phyloP scores from a whole-genome alignment of 2,329 filamentous ascomycete species.

The Dothideomycetes sp. region DNA sequence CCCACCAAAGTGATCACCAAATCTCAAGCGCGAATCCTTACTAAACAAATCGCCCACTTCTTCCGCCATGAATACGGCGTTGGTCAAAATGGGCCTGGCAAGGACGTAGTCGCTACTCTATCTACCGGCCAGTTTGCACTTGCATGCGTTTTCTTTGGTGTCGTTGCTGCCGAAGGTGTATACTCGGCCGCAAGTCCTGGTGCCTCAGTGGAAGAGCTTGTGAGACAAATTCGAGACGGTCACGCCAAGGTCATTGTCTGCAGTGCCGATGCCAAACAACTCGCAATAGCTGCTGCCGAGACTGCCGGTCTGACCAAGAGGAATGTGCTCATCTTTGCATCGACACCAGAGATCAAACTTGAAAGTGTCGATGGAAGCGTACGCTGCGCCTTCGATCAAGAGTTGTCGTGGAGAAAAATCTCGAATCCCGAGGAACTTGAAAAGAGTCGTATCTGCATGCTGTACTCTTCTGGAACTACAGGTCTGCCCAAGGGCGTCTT shows the following conservation, averaged over 20 bases:
- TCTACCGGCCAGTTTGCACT: constrained; percentile 49
- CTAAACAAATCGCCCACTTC: constrained; percentile 46
- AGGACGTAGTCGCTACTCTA: constrained; percentile 48
- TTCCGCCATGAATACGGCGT: constrained; percentile 47
- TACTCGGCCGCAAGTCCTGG: constrained; percentile 47
- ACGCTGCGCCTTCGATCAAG: constrained; percentile 22
- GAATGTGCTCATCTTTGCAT: constrained; percentile 38
- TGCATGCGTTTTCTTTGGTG: constrained; percentile 45
- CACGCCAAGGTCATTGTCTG: constrained; percentile 36
- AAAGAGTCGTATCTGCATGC: constrained; percentile 33
- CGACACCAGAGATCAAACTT: background rate
- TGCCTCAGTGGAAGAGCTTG: constrained; percentile 43
- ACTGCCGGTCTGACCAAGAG: constrained; percentile 36
- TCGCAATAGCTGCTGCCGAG: constrained; percentile 42
- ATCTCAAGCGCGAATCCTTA: constrained; percentile 38
- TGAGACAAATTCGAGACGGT: constrained; percentile 38
- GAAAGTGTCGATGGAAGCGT: constrained; percentile 2
- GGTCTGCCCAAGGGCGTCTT: constrained; percentile 36
- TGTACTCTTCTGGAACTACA: constrained; percentile 42
- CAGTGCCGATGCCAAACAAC: constrained; percentile 41
- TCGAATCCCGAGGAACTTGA: constrained; percentile 42
- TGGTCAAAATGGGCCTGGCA: constrained; percentile 39
- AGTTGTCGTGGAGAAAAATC: constrained; percentile 46
- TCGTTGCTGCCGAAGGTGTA: constrained; percentile 51
- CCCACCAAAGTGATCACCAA: constrained; percentile 48